Conservation (phyloP, 176 grass and related monocot species). For the Aegilops bicornis region DNA sequence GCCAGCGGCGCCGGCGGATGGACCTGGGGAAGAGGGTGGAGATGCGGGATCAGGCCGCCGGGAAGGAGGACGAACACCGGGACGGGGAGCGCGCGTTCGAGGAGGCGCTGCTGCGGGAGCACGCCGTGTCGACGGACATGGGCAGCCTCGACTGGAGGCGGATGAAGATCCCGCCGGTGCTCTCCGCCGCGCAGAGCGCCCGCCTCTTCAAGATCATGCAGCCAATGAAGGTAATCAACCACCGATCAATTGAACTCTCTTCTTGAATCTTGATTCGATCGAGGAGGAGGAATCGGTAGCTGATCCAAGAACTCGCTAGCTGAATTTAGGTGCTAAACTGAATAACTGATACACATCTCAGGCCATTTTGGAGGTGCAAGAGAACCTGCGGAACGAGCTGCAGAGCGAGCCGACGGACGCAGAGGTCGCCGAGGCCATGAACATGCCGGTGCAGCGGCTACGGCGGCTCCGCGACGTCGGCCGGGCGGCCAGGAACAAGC, state of each 20-base stretch:
- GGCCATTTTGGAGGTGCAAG: conserved; percentile 51
- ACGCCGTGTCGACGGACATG: conserved; percentile 62
- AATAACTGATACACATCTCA: background rate
- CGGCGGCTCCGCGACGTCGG: conserved; percentile 46
- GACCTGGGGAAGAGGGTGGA: conserved; percentile 59
- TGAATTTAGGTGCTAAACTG: background rate
- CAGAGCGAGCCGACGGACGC: conserved; percentile 53
- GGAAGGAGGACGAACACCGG: background rate
- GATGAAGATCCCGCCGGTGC: conserved; percentile 89
- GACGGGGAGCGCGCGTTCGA: conserved; percentile 48
- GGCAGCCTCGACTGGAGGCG: conserved; percentile 78
- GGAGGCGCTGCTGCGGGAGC: conserved; percentile 60
- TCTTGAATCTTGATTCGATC: background rate
- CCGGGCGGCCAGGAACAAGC: conserved; percentile 67
- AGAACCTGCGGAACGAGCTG: conserved; percentile 48
- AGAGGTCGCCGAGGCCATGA: conserved; percentile 51
- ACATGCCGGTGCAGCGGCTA: conserved; percentile 49
- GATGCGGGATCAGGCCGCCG: conserved; percentile 27
- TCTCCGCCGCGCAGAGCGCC: conserved; percentile 53
- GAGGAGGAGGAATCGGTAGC: background rate
- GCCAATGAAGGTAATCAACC: conserved; percentile 59
- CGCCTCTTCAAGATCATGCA: conserved; percentile 84
- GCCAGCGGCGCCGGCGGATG: conserved; percentile 43
- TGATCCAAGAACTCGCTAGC: background rate
- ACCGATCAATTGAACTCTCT: background rate